These are phyloP conservation scores for Suhomyces kilbournensis DNA, from an alignment of 805 yeast species.

Conservation along the genomic window DNA sequence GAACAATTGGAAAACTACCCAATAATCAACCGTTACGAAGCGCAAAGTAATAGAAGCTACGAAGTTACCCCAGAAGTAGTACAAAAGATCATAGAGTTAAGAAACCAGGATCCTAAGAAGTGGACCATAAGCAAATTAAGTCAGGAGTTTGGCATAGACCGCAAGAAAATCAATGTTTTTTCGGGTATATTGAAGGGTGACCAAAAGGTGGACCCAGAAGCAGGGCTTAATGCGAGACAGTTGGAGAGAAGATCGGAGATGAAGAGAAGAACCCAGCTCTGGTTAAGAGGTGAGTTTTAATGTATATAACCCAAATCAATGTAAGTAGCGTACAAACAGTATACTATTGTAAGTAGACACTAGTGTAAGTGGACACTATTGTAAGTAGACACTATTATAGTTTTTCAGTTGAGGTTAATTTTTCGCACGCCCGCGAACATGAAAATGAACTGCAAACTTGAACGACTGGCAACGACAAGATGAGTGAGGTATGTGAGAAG, in stretches of 20 bases:
- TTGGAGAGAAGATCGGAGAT: conserved; percentile 52
- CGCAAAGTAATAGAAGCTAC: conserved; percentile 43
- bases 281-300: conserved; percentile 59
- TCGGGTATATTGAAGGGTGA: conserved; percentile 37
- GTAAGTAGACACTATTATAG: too few species aligned
- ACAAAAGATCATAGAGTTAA: conserved; percentile 52
- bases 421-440: background rate
- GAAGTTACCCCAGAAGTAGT: conserved; percentile 58
- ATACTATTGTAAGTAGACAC: too few species aligned
- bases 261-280: conserved; percentile 53
- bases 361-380: too few species aligned
- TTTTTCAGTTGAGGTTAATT: too few species aligned
- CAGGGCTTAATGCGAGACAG: conserved; percentile 48
- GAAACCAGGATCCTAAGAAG: conserved; percentile 54
- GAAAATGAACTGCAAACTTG: background rate
- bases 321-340: too few species aligned
- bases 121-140: conserved; percentile 68
- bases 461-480: background rate
- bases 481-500: background rate
- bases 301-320: conserved; percentile 1
- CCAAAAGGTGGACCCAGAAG: conserved; percentile 27
- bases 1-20: conserved; percentile 40
- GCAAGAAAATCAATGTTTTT: conserved; percentile 33
- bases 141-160: conserved; percentile 52
- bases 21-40: conserved; percentile 34